Evolutionary conservation across 2,329 filamentous ascomycete genomes (phyloP).

Genomic region (Monosporascus sp.): DNA sequence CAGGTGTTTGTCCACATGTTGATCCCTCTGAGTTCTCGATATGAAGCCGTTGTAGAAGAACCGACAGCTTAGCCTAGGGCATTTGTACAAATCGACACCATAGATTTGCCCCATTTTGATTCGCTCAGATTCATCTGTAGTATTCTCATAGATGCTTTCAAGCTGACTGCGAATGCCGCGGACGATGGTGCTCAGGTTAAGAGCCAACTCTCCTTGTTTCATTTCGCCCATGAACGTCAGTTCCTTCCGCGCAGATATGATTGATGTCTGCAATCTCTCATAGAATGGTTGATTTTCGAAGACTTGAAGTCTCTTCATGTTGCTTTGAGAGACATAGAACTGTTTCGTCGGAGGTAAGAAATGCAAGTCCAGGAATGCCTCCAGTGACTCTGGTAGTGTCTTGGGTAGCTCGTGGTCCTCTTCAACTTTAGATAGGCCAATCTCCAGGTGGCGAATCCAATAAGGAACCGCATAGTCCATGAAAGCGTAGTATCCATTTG

Average conservation of each 20-base stretch:
- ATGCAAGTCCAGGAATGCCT: constrained; percentile 1
- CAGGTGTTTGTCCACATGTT: constrained; percentile 30
- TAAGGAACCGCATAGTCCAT: constrained; percentile 7
- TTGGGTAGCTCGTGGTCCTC: not conserved
- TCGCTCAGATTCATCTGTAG: constrained; percentile 14
- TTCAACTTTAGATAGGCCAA: not conserved
- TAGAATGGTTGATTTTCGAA: not conserved
- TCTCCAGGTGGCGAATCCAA: constrained; percentile 5
- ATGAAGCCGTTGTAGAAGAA: constrained; percentile 37
- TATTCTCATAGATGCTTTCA: not conserved
- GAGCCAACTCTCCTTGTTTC: not conserved
- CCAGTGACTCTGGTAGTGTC: not conserved
- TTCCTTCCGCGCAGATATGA: not conserved
- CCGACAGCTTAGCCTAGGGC: constrained; percentile 30
- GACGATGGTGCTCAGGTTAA: not conserved
- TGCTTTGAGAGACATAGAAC: not conserved
- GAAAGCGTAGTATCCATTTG: constrained; percentile 3
- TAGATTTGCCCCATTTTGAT: constrained; percentile 21
- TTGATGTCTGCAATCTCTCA: not conserved
- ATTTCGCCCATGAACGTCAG: not conserved
- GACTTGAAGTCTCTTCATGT: not conserved
- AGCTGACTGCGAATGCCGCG: constrained; percentile 1
- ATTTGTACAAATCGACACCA: constrained; percentile 32
- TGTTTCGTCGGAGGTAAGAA: not conserved
- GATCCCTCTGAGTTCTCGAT: constrained; percentile 22